These are phyloP conservation scores for Pseudocercospora cruenta DNA, from an alignment of 2,329 filamentous ascomycete genomes.

Conservation along the genomic window DNA sequence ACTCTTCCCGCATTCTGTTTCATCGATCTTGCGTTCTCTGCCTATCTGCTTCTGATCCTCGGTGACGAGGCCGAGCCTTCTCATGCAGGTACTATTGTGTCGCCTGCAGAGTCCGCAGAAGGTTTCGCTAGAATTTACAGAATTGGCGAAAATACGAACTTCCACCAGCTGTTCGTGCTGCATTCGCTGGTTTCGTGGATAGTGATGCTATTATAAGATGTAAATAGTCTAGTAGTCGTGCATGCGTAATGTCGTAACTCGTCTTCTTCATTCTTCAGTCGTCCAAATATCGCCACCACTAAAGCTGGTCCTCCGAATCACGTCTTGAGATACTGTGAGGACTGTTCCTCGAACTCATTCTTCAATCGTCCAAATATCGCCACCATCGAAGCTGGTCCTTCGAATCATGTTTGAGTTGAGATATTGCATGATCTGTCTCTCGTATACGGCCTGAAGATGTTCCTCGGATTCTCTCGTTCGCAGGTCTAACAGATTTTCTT, in stretches of 20 bases:
- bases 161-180: neutral
- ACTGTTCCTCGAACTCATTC: too few relatives aligned
- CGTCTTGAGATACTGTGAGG: slow-evolving; percentile 37
- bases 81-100: slow-evolving; percentile 5
- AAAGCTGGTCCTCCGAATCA: neutral
- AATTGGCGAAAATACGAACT: neutral
- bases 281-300: slow-evolving; percentile 20
- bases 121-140: neutral
- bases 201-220: neutral
- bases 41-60: neutral
- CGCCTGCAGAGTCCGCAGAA: neutral
- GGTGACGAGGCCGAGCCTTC: neutral
- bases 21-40: neutral
- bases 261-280: slow-evolving; percentile 5
- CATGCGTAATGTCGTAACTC: neutral
- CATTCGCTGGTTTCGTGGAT: neutral
- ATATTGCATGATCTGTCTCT: slow-evolving; percentile 38
- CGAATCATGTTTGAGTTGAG: slow-evolving; percentile 27
- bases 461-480: slow-evolving; percentile 36
- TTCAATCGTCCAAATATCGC: slow-evolving; percentile 22
- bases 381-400: slow-evolving; percentile 4
- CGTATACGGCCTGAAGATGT: slow-evolving; percentile 35
- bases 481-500: slow-evolving; percentile 18
- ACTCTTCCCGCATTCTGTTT: neutral
- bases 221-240: neutral